Percentiles rank a stretch among this genome's conserved stretches.
phyloP scores from a whole-genome alignment of 2,329 filamentous ascomycete species.

The Cladorrhinum sp. region DNA sequence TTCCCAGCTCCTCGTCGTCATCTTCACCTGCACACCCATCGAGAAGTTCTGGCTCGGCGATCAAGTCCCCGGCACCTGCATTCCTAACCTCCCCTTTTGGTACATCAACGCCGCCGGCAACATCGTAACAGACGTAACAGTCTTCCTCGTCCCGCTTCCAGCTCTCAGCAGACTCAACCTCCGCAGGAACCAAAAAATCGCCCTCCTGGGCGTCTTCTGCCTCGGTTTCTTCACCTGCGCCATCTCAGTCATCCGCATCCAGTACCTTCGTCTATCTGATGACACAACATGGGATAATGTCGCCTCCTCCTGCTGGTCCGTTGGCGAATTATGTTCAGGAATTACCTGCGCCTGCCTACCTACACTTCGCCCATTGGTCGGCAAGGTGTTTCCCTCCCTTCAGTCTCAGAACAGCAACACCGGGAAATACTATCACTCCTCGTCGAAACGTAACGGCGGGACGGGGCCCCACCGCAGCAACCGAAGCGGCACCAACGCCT shows the following conservation, averaged over 20 bases:
- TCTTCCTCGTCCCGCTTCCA: slow-evolving; percentile 38
- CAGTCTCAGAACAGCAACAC: slow-evolving; percentile 10
- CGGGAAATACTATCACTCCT: slow-evolving; percentile 21
- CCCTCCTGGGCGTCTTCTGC: slow-evolving; percentile 37
- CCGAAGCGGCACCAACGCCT: slow-evolving; percentile 13
- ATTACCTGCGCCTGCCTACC: slow-evolving; percentile 38
- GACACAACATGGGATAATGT: slow-evolving; percentile 40
- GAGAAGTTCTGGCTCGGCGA: slow-evolving; percentile 35
- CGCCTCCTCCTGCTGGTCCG: slow-evolving; percentile 36
- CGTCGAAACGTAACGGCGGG: slow-evolving; percentile 15
- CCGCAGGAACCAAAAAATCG: slow-evolving; percentile 32
- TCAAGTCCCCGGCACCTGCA: slow-evolving; percentile 30
- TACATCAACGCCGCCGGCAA: slow-evolving; percentile 38
- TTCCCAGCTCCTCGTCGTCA: slow-evolving; percentile 36
- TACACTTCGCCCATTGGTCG: slow-evolving; percentile 31
- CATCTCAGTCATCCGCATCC: slow-evolving; percentile 39
- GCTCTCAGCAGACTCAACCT: slow-evolving; percentile 35
- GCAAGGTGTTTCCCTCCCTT: slow-evolving; percentile 18
- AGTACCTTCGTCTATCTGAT: slow-evolving; percentile 33
- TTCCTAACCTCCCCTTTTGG: slow-evolving; percentile 36
- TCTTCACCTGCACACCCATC: slow-evolving; percentile 37
- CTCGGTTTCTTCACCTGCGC: slow-evolving; percentile 40
- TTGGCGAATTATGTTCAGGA: slow-evolving; percentile 36
- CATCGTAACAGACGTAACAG: slow-evolving; percentile 37
- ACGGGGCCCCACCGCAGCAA: slow-evolving; percentile 8